These are phyloP conservation scores for Eleusine coracana DNA, from an alignment of 176 grass and related monocot species.

Conservation along the genomic window DNA sequence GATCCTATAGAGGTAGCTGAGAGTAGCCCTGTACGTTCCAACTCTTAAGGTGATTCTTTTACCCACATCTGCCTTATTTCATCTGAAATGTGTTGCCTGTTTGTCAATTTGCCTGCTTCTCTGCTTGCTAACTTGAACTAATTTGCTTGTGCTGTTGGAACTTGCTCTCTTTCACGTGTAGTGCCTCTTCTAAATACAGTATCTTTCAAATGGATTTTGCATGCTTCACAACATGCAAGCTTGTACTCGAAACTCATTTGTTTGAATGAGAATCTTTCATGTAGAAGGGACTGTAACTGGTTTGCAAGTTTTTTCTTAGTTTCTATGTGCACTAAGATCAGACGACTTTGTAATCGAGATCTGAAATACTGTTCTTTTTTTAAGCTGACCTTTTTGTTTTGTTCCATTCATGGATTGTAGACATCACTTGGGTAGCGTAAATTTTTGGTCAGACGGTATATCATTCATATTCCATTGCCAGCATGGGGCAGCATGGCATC, in stretches of 20 bases:
- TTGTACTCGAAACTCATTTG: slow-evolving; percentile 3
- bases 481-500: background rate
- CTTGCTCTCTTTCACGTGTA: background rate
- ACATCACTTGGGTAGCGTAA: slow-evolving; percentile 3
- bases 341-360: background rate
- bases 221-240: background rate
- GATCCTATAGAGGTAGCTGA: slow-evolving; percentile 64
- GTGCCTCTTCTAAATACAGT: background rate
- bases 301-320: background rate
- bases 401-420: background rate
- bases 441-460: background rate
- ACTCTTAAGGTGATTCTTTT: slow-evolving; percentile 35
- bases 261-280: background rate
- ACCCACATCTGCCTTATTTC: background rate
- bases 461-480: slow-evolving; percentile 22
- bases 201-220: background rate
- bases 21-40: slow-evolving; percentile 27
- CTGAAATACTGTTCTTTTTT: background rate
- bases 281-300: background rate
- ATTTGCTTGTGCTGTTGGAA: background rate
- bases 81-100: background rate
- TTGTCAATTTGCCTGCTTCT: background rate
- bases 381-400: slow-evolving; percentile 1
- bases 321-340: background rate
- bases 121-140: background rate